phyloP scores from a whole-genome alignment of 768 basidiomycete genomes.

The Russula olivacea region DNA sequence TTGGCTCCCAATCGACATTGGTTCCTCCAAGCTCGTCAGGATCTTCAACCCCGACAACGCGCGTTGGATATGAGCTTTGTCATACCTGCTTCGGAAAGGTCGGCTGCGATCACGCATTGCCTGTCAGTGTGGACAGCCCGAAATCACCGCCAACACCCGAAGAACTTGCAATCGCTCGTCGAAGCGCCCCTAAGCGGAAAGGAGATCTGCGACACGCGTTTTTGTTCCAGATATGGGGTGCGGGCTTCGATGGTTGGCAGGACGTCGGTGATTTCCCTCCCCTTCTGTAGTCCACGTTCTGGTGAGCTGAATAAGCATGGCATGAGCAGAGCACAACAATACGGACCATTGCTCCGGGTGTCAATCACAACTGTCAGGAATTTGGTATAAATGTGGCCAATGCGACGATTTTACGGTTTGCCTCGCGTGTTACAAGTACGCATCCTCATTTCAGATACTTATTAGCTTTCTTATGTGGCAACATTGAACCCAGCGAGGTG shows the following conservation, averaged over 20 bases:
- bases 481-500: conserved; percentile 53
- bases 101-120: conserved; percentile 72
- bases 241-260: conserved; percentile 65
- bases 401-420: conserved; percentile 80
- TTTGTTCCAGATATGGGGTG: conserved; percentile 75
- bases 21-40: conserved; percentile 24
- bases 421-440: conserved; percentile 73
- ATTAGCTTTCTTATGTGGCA: conserved; percentile 6
- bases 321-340: conserved; percentile 64
- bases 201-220: conserved; percentile 81
- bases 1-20: conserved; percentile 21
- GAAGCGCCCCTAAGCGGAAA: conserved; percentile 69
- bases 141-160: conserved; percentile 28
- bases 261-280: conserved; percentile 64
- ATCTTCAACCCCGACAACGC: conserved; percentile 11
- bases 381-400: conserved; percentile 79
- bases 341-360: conserved; percentile 79
- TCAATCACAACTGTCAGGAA: conserved; percentile 48
- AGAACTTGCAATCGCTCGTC: conserved; percentile 49
- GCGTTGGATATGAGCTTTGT: conserved; percentile 80
- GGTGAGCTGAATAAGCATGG: not conserved
- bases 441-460: not conserved
- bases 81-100: conserved; percentile 68
- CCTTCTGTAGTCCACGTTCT: conserved; percentile 4
- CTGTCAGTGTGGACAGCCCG: conserved; percentile 36